Base-by-base conservation (phyloP, 805 yeast genomes). In the Candida methanosorbosa region DNA sequence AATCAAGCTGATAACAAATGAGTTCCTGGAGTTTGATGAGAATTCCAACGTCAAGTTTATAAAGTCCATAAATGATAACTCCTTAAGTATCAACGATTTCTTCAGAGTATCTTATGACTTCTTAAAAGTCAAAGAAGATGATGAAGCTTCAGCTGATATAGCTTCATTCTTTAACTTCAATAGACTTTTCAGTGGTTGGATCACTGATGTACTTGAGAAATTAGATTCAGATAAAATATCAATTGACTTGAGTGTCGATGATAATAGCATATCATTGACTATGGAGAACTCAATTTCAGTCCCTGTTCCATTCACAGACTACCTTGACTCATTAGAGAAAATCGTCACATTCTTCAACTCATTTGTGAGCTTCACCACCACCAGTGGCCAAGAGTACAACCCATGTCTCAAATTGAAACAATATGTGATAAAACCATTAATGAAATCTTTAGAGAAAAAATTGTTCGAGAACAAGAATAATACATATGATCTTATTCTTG, bases 401-500 rank as follows among this genome's bases (percentile, higher is more conserved):
- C 45, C 44, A 16, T 39, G 43, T 33, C 15, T 34, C 4, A 36
- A 41, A 9, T 20, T 52, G 16, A 47, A 48, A 30, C 22, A 34
- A 8, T 37, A 33, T 8, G 38, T 52, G 5, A 31, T 46, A 2
- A 55, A 52, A 36, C 24, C 35, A 2, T 12, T 55, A 0, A 24
- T 53, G 16, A 40, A 38, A 9, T 37, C 45, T 3, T 23, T 56
- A 13, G 50, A 50, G 25, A 15, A n/a, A 1, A 39, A 40, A 23
- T 43, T 56, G 2, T 54, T 56, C 32, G 36, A 39, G n/a, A 15
- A 13, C n/a, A 20, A 40, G 2, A 34, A 36, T 3, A 52, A 53
- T 23, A 46, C 55, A 1, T 50, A 50, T 33, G 45, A 52, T 6
- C 29, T 56, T 21, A 47, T 56, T 11, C 21, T 49, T 14, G 50